Base-by-base conservation (phyloP, 495 filamentous ascomycete genomes). In the Penicillium malachiteum region DNA sequence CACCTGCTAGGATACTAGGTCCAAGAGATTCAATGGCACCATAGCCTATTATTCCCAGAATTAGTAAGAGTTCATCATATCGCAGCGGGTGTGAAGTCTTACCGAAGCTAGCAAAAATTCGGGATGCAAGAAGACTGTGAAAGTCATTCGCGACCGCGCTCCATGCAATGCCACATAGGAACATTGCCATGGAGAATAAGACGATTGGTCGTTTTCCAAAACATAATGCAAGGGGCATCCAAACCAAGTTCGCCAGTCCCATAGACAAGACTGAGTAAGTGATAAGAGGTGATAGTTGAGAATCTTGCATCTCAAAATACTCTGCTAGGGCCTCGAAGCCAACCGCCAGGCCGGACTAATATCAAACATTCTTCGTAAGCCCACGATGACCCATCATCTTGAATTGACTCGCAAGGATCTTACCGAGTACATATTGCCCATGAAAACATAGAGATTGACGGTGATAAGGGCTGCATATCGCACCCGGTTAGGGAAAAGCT, bases 201-300 rank as follows among this genome's bases (percentile, higher is more conserved):
- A 79, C 67, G 17, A 75, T 56, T 7, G 73, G 73, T 1, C 80
- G 73, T 12, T 79, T 71, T 12, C 80, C 80, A 43, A 72, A 79
- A 21, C 75, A 66, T 31, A 79, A 72, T 0, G 80, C 72, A 11
- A 82, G 52, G 1, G 80, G 80, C 38, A 78, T 78, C 73, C 78
- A 79, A 42, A 80, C 56, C 7, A 81, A 45, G 8, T 79, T 78
- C 1, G 71, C 67, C 21, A 72, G 46, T 7, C 72, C 72, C 58
- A 74, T 67, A 12, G 69, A 59, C 11, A 75, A 57, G 9, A 75
- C 71, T 1, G 71, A 67, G 43, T 66, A 75, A 5, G 64, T 63
- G 35, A 75, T 55, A 0, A 71, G 37, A n/a, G 65, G 56, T n/a
- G 68, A 54, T 7, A 75, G 45, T 30, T 58, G 38, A 2, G 59